Conservation (phyloP, 306 rosid species). For the Castanospermum australe region DNA sequence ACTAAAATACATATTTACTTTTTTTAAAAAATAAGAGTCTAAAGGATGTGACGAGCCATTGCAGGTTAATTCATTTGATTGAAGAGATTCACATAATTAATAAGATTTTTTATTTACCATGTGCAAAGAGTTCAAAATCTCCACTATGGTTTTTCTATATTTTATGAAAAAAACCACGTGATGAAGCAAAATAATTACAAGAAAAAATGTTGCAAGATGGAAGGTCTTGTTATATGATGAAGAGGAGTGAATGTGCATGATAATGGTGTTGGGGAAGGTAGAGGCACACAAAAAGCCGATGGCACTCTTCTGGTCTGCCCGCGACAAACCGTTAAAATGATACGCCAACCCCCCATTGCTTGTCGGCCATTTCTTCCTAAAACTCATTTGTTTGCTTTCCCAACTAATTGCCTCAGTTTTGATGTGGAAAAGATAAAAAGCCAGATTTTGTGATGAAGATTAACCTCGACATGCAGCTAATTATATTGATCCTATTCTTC, state of each 20-base stretch:
- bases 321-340: no score
- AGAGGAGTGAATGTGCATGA: conserved; percentile 7
- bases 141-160: no score
- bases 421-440: background rate
- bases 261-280: conserved; percentile 46
- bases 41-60: no score
- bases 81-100: no score
- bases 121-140: no score
- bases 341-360: no score
- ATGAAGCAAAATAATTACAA: background rate
- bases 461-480: background rate
- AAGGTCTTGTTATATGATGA: background rate
- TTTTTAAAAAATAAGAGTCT: background rate
- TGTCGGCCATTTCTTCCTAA: conserved; percentile 41
- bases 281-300: conserved; percentile 42
- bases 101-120: no score
- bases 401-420: background rate
- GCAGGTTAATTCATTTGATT: no score
- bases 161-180: no score
- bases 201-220: background rate
- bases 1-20: no score
- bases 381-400: background rate
- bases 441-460: background rate
- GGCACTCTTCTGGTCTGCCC: conserved; percentile 38
- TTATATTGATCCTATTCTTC: background rate